Base-by-base conservation (phyloP, 1,284 basidiomycete genomes). In the Moesziomyces sp. region DNA sequence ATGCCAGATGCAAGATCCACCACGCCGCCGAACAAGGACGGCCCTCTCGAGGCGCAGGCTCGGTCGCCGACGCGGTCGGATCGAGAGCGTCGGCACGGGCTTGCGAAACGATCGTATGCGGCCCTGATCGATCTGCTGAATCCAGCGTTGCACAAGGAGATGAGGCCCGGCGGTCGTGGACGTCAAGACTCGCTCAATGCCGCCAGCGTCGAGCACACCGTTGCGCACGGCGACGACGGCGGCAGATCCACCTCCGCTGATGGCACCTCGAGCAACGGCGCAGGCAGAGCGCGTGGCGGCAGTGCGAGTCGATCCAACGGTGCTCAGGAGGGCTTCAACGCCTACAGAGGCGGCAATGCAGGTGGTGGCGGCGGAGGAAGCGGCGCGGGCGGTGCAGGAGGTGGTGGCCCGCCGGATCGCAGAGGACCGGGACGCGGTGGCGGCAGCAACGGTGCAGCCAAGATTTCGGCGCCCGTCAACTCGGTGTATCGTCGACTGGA, bases 401-500 rank as follows among this genome's bases (percentile, higher is more conserved):
- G 74, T 19, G 64, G 68, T 11, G 64, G 69, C 4, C 72, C 67
- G 16, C 66, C 66, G 5, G 60, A 66, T 57, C 58, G 62, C n/a
- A 44, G 67, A 24, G 61, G 55, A 9, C 58, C 60, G 3, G 28
- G 53, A 35, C 60, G 63, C 26, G 26, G 26, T 34, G 52, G 66
- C 10, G 45, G 52, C 38, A 42, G 46, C 52, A 65, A 56, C 42
- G 30, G 55, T 46, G 47, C 63, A n/a, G 47, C 63, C 19, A 50
- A 58, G 34, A 50, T 34, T 18, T 46, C 52, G 18, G 23, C 63
- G 9, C 63, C 74, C 1, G 69, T 77, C 52, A 65, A 80, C 19
- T 48, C 58, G 13, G 62, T 76, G 35, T 82, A 82, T 43, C 63
- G 74, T 23, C 58, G 78, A 23, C 76, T 78, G 23, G 82, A 84